Evolutionary conservation across 148 eudicot species (phyloP).

Genomic region (Camellia sinensis): DNA sequence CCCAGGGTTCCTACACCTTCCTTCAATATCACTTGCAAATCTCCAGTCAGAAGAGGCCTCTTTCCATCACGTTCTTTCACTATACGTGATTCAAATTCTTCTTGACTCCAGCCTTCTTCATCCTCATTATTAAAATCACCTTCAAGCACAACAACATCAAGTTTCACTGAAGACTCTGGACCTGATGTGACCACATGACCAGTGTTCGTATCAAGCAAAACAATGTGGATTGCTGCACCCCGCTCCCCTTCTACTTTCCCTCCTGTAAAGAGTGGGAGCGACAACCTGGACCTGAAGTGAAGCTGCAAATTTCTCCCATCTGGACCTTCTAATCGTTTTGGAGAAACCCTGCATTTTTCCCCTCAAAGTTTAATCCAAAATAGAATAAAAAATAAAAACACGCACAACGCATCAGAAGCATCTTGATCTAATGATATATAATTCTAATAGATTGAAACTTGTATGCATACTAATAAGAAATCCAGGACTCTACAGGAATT

Average conservation of each 20-base stretch:
- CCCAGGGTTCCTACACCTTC: slow-evolving; percentile 97
- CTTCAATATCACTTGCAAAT: slow-evolving; percentile 69
- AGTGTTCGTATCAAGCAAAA: slow-evolving; percentile 69
- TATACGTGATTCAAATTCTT: slow-evolving; percentile 79
- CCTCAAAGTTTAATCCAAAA: slow-evolving; percentile 10
- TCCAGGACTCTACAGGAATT: not conserved
- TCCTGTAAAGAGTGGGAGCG: slow-evolving; percentile 85
- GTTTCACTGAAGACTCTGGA: slow-evolving; percentile 70
- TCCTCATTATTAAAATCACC: slow-evolving; percentile 79
- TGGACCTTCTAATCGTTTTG: slow-evolving; percentile 62
- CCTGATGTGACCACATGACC: slow-evolving; percentile 72
- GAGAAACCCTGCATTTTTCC: slow-evolving; percentile 56
- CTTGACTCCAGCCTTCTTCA: slow-evolving; percentile 76
- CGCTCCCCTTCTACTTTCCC: slow-evolving; percentile 92
- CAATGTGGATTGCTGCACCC: slow-evolving; percentile 75
- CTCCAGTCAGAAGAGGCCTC: slow-evolving; percentile 89
- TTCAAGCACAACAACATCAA: slow-evolving; percentile 88
- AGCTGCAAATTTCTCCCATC: slow-evolving; percentile 83
- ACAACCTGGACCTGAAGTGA: slow-evolving; percentile 65
- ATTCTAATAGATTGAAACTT: too few relatives aligned
- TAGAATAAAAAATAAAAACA: not conserved
- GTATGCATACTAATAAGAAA: too few relatives aligned
- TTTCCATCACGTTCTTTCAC: slow-evolving; percentile 96
- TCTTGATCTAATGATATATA: too few relatives aligned
- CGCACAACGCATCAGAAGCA: too few relatives aligned